Conservation (phyloP, 2,329 filamentous ascomycete species). For the Fusarium keratoplasticum region DNA sequence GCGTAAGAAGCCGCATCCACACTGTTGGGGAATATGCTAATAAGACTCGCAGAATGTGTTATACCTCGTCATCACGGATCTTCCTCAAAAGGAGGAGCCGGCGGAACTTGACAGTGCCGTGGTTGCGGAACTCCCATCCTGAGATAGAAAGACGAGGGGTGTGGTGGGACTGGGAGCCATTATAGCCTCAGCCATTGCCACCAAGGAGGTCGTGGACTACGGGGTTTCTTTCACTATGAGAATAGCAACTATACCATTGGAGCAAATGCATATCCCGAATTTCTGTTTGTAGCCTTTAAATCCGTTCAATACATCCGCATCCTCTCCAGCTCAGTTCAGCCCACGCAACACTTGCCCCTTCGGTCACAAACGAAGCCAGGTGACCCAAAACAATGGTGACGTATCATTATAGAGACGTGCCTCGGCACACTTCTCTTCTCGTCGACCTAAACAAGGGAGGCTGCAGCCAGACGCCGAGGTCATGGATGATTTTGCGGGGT, state of each 20-base stretch:
- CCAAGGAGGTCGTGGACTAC: not conserved
- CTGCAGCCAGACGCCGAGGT: not conserved
- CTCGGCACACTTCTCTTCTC: not conserved
- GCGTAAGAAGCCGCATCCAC: not conserved
- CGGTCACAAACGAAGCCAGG: not conserved
- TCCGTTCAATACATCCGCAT: not conserved
- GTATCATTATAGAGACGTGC: not conserved
- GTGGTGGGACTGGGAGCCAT: not conserved
- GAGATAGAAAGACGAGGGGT: not conserved
- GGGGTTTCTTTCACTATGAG: not conserved
- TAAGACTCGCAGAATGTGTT: not conserved
- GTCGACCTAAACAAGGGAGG: not conserved
- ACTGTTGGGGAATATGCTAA: not conserved
- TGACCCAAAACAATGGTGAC: not conserved
- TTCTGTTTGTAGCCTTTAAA: not conserved
- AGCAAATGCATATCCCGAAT: not conserved
- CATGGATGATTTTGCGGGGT: not conserved
- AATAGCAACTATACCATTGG: not conserved
- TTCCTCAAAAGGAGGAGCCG: not conserved
- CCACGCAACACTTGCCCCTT: not conserved
- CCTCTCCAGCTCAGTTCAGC: not conserved
- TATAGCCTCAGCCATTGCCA: not conserved
- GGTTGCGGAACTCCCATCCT: not conserved
- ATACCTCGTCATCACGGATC: not conserved
- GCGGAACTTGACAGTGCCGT: not conserved